Percentiles rank a stretch among this genome's conserved stretches.
phyloP scores from a whole-genome alignment of 2,329 filamentous ascomycete genomes.

The Talaromyces sp. region DNA sequence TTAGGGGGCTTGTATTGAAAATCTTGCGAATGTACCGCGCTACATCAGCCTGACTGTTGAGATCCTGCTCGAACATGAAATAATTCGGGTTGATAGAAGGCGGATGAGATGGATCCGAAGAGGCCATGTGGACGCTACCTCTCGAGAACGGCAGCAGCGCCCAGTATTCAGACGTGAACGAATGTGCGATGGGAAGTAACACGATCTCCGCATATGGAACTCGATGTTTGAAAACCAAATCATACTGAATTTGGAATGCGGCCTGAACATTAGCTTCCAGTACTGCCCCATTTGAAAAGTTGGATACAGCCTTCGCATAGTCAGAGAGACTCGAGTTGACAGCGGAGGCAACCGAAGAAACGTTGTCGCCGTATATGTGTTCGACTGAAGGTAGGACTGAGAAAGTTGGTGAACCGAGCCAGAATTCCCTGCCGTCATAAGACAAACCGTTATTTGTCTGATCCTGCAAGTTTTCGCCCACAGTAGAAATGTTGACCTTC shows the following conservation, averaged over 20 bases:
- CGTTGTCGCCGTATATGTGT: constrained; percentile 26
- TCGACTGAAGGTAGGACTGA: constrained; percentile 1
- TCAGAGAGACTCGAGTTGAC: constrained; percentile 22
- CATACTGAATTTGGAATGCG: constrained; percentile 28
- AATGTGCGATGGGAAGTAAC: constrained; percentile 21
- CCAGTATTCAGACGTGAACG: constrained; percentile 26
- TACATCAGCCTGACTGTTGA: constrained; percentile 24
- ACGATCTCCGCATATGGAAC: constrained; percentile 30
- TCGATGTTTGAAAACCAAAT: constrained; percentile 27
- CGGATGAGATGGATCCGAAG: constrained; percentile 23
- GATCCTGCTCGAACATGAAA: constrained; percentile 30
- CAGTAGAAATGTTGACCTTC: constrained; percentile 33
- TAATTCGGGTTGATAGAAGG: constrained; percentile 32
- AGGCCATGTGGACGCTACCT: constrained; percentile 30
- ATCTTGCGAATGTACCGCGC: constrained; percentile 24
- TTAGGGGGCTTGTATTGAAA: constrained; percentile 19
- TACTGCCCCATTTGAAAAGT: constrained; percentile 22
- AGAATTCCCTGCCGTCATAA: background rate
- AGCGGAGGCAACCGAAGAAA: constrained; percentile 19
- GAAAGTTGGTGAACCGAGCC: constrained; percentile 2
- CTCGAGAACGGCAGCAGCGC: constrained; percentile 31
- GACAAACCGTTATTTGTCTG: constrained; percentile 31
- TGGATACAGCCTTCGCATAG: constrained; percentile 22
- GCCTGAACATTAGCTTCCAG: constrained; percentile 24
- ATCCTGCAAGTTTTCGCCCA: constrained; percentile 52